Base-by-base conservation (phyloP, 768 basidiomycete species). In the Rhodotorula toruloides region DNA sequence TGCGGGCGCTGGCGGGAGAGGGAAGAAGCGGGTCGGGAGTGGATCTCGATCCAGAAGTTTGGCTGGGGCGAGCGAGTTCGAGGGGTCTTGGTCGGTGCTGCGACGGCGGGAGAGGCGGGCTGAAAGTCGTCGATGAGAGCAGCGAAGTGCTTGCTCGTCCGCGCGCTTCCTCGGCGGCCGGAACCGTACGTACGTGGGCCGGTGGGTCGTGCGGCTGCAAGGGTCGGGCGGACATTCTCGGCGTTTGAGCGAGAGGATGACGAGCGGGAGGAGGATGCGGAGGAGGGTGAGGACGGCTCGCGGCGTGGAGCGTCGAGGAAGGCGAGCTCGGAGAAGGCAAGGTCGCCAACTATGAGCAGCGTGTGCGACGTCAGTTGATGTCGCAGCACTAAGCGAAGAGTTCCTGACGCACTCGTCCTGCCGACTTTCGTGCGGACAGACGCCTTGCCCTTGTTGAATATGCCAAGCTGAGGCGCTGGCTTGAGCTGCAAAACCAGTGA, bases 381-480 rank as follows among this genome's bases (percentile, higher is more conserved):
- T 25, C 34, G 48, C 13, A 11, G 5, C 22, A 37, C 3, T 25
- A 19, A 14, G 52, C 8, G 37, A 19, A 16, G 13, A 52, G 49
- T 40, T 43, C 49, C 39, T 22, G 36, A n/a, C n/a, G n/a, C 13
- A 12, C 13, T 12, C 42, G 42, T 42, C 21, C 13, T 36, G 4
- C 63, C 68, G 25, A 70, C 58, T 34, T 56, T 63, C n/a, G 53
- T 53, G 9, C 65, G 57, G 8, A 31, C 43, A 0, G 69, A 70
- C 12, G 69, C 69, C 25, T 63, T 58, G 46, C 69, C 69, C 29
- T 70, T 66, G 61, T 65, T 63, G 58, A 70, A 70, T 37, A 70
- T 43, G 27, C 69, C 69, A n/a, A 66, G 54, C 39, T 63, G 40
- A 22, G 13, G 40, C 21, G 60, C n/a, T 11, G 62, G 44, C 40